Conservation (phyloP, 108 stramenopile species). For the Nitzschia putrida region DNA sequence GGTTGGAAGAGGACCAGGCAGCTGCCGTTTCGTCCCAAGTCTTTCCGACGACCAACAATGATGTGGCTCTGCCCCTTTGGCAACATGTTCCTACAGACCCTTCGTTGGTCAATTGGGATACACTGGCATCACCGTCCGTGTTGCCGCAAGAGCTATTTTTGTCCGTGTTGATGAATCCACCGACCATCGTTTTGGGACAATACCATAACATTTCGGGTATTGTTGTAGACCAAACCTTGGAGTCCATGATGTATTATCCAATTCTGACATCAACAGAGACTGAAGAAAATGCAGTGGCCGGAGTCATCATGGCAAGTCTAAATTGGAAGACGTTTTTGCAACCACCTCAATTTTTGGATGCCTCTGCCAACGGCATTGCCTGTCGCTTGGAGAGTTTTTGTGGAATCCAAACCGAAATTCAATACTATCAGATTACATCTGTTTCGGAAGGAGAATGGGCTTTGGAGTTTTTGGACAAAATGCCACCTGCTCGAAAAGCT, state of each 20-base stretch:
- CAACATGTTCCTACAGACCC: constrained; percentile 11
- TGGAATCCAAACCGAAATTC: background rate
- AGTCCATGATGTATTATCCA: constrained; percentile 7
- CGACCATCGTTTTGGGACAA: constrained; percentile 10
- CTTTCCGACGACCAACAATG: constrained; percentile 2
- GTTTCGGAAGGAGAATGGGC: background rate
- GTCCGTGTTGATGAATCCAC: background rate
- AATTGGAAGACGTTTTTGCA: constrained; percentile 15
- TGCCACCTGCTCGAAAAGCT: background rate
- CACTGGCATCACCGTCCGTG: background rate
- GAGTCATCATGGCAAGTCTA: background rate
- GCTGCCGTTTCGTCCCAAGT: background rate
- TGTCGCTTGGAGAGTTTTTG: background rate
- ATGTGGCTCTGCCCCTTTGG: background rate
- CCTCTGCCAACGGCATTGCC: background rate
- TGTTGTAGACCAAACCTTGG: too few relatives aligned
- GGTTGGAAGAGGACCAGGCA: too few relatives aligned
- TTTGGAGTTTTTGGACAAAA: background rate
- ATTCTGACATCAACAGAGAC: background rate
- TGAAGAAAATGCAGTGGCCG: background rate
- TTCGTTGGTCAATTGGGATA: constrained; percentile 5
- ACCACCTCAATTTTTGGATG: background rate
- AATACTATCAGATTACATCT: background rate
- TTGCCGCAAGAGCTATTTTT: background rate
- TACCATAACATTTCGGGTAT: background rate